phyloP scores from a whole-genome alignment of 768 basidiomycete species.

The Calocera viscosa region DNA sequence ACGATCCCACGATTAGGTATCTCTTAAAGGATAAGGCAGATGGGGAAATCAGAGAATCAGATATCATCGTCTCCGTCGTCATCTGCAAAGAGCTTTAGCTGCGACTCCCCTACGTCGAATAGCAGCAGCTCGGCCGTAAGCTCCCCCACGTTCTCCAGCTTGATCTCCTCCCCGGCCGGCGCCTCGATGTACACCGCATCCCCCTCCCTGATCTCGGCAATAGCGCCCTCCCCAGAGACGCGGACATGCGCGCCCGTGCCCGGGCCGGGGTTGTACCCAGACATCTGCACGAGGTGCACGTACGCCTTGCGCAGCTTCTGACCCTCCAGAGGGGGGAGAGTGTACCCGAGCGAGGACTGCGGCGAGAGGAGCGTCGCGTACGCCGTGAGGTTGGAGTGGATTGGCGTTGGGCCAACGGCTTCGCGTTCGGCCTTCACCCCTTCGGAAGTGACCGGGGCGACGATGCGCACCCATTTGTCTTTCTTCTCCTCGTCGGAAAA shows the following conservation, averaged over 20 bases:
- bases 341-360: constrained; percentile 41
- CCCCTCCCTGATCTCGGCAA: constrained; percentile 61
- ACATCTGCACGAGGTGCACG: constrained; percentile 73
- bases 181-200: constrained; percentile 70
- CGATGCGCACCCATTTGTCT: constrained; percentile 56
- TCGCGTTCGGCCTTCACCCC: constrained; percentile 55
- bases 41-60: too few species aligned
- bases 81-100: too few species aligned
- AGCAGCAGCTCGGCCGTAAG: constrained; percentile 59
- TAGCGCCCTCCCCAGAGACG: constrained; percentile 33
- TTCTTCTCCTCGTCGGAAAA: constrained; percentile 73
- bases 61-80: too few species aligned
- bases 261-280: constrained; percentile 55
- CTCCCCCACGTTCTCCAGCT: constrained; percentile 47
- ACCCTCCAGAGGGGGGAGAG: constrained; percentile 26
- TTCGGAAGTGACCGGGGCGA: constrained; percentile 53
- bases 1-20: too few species aligned
- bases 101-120: too few species aligned
- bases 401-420: constrained; percentile 62
- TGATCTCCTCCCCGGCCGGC: constrained; percentile 31
- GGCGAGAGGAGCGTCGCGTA: constrained; percentile 61
- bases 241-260: constrained; percentile 48
- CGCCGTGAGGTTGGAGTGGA: constrained; percentile 52
- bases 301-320: constrained; percentile 47
- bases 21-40: too few species aligned